Base-by-base conservation (phyloP, 345 rosid genomes). In the Corymbia maculata region DNA sequence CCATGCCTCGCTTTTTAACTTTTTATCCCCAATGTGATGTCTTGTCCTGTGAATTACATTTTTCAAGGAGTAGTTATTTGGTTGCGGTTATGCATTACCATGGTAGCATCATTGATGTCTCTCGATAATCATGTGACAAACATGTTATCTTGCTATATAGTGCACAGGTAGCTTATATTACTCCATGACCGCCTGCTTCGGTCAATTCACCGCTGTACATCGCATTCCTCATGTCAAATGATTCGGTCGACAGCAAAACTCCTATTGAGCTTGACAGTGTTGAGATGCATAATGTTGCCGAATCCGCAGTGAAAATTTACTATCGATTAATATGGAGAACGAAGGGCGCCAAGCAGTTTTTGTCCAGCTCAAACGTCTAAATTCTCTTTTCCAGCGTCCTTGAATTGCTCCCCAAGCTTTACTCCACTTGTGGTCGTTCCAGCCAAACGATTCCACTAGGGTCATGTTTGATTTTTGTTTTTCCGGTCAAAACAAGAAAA, bases 311-410 rank as follows among this genome's bases (percentile, higher is more conserved):
- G 24, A 5, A 70, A 36, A 8, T 36, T 70, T 11, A 9, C 1
- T 17, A 9, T 70, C 24, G 47, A 36, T 70, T 36, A 70, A 70
- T 36, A 21, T 82, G 87, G 21, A 87, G 85, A 55, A 79, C 47
- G 51, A 75, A 21, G 85, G 85, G 50, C 50, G 32, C 59, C 86
- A 59, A 59, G 87, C 68, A 44, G 47, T 59, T 70, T 88, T 22
- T 66, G 88, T 89, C 91, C 82, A 89, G 89, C 75, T 90, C 92
- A 90, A 51, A 90, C 36, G 94, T 90, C 93, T 68, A 21, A 85
- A 89, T 32, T 93, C 93, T 75, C 45, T 86, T 36, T 82, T 70
- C 51, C 89, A 52, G 87, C 53, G 87, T 32, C 80, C 45, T 70
- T 7, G 88, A 51, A 64, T 87, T 66, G 21, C 12, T 44, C 57